phyloP scores from a whole-genome alignment of 495 filamentous ascomycete genomes.

The Talaromyces borbonicus region DNA sequence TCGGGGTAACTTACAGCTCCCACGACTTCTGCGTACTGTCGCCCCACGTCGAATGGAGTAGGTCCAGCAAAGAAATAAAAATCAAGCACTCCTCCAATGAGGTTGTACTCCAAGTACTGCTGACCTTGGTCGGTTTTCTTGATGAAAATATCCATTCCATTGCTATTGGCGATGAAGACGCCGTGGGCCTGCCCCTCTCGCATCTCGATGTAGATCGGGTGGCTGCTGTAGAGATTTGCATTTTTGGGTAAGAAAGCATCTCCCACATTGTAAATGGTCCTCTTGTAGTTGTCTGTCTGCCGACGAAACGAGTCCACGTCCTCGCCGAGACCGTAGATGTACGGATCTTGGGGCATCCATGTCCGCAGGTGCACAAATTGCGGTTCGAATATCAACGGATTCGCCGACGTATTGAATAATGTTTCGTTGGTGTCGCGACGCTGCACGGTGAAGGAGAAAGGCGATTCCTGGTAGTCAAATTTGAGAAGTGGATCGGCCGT shows the following conservation, averaged over 20 bases:
- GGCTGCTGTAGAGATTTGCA: constrained; percentile 43
- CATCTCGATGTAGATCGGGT: constrained; percentile 47
- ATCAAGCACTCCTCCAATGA: constrained; percentile 45
- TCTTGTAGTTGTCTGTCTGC: constrained; percentile 42
- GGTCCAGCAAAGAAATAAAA: constrained; percentile 47
- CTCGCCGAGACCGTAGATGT: constrained; percentile 49
- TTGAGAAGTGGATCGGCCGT: constrained; percentile 24
- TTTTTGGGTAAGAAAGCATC: constrained; percentile 14
- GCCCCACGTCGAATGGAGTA: constrained; percentile 35
- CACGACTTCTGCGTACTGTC: constrained; percentile 34
- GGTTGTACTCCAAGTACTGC: constrained; percentile 59
- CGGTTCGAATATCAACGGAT: constrained; percentile 39
- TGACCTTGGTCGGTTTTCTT: constrained; percentile 20
- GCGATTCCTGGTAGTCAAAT: constrained; percentile 40
- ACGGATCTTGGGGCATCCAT: constrained; percentile 40
- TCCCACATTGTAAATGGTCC: constrained; percentile 35
- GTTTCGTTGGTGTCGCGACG: constrained; percentile 41
- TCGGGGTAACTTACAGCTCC: constrained; percentile 10
- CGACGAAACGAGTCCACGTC: constrained; percentile 36
- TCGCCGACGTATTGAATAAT: constrained; percentile 37
- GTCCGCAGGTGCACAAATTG: constrained; percentile 47
- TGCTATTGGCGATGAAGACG: constrained; percentile 47
- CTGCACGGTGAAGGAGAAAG: constrained; percentile 55
- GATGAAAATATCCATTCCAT: constrained; percentile 60
- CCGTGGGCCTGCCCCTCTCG: constrained; percentile 44